Evolutionary conservation across 176 grass and related monocot species (phyloP).

Genomic region (Panicum miliaceum): DNA sequence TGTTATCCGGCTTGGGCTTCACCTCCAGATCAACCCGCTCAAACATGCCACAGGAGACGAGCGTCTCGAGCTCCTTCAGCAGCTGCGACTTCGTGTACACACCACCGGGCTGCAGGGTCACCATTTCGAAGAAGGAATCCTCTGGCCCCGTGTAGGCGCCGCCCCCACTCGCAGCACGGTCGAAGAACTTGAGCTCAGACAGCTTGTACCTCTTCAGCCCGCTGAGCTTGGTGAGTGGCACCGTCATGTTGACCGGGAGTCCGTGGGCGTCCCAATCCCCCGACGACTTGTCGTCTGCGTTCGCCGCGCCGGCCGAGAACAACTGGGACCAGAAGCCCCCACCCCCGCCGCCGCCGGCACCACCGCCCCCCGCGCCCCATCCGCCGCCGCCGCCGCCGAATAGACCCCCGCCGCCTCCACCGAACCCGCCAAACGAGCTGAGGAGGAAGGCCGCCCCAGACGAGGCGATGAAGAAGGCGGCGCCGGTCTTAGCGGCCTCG

Average conservation of each 20-base stretch:
- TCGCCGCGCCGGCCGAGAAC: slow-evolving; percentile 60
- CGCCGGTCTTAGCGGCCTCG: slow-evolving; percentile 49
- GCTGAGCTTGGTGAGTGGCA: slow-evolving; percentile 83
- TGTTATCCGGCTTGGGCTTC: slow-evolving; percentile 91
- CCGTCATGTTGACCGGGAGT: slow-evolving; percentile 71
- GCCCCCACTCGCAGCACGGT: slow-evolving; percentile 38
- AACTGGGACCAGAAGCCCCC: slow-evolving; percentile 74
- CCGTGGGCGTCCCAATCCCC: slow-evolving; percentile 82
- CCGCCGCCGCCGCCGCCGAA: slow-evolving; percentile 49
- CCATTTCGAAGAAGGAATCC: slow-evolving; percentile 97
- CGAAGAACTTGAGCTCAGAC: slow-evolving; percentile 90
- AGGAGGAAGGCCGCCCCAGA: slow-evolving; percentile 60
- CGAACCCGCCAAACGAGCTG: slow-evolving; percentile 55
- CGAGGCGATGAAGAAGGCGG: slow-evolving; percentile 53
- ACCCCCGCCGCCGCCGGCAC: slow-evolving; percentile 43
- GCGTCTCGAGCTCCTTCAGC: slow-evolving; percentile 85
- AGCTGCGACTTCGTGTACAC: slow-evolving; percentile 96
- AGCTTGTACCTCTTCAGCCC: slow-evolving; percentile 89
- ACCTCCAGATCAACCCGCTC: slow-evolving; percentile 85
- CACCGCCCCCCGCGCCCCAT: slow-evolving; percentile 60
- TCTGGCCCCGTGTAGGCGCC: slow-evolving; percentile 61
- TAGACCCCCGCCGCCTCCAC: slow-evolving; percentile 49
- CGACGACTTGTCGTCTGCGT: slow-evolving; percentile 66
- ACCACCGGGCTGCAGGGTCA: slow-evolving; percentile 84
- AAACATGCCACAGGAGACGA: slow-evolving; percentile 92